phyloP scores from a whole-genome alignment of 208 protist species.

The Spongospora subterranea region DNA sequence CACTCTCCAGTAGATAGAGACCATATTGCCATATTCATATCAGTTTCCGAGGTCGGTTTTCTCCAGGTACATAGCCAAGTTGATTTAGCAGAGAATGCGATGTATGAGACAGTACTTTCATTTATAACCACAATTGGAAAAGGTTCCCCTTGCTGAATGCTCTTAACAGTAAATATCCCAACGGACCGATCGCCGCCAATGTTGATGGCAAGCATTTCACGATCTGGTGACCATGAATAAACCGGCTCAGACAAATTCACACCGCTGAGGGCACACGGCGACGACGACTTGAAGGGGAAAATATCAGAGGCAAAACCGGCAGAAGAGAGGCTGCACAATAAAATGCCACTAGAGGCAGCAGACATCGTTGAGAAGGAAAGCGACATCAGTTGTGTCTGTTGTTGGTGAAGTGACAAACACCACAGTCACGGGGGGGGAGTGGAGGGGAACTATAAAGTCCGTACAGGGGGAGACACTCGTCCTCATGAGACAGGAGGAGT shows the following conservation, averaged over 20 bases:
- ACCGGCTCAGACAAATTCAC: background rate
- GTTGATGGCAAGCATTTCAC: background rate
- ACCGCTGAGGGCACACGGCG: background rate
- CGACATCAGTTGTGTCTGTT: too few relatives aligned
- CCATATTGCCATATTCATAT: slow-evolving; percentile 42
- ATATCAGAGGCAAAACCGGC: background rate
- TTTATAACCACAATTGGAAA: background rate
- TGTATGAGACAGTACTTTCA: background rate
- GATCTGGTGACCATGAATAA: slow-evolving; percentile 28
- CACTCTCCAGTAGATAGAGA: background rate
- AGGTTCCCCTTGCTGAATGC: background rate
- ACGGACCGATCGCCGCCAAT: background rate
- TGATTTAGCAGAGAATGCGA: slow-evolving; percentile 11
- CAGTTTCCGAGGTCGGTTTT: background rate
- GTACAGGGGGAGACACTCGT: too few relatives aligned
- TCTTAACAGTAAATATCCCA: background rate
- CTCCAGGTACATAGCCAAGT: slow-evolving; percentile 21
- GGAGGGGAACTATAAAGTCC: too few relatives aligned
- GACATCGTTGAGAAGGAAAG: too few relatives aligned
- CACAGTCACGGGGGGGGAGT: too few relatives aligned
- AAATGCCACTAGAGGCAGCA: too few relatives aligned
- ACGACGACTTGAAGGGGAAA: background rate
- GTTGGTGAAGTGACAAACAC: too few relatives aligned
- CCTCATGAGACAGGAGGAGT: too few relatives aligned
- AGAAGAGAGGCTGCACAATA: background rate